phyloP scores from a whole-genome alignment of 2,329 filamentous ascomycete genomes.

The Hypoxylon sp. region DNA sequence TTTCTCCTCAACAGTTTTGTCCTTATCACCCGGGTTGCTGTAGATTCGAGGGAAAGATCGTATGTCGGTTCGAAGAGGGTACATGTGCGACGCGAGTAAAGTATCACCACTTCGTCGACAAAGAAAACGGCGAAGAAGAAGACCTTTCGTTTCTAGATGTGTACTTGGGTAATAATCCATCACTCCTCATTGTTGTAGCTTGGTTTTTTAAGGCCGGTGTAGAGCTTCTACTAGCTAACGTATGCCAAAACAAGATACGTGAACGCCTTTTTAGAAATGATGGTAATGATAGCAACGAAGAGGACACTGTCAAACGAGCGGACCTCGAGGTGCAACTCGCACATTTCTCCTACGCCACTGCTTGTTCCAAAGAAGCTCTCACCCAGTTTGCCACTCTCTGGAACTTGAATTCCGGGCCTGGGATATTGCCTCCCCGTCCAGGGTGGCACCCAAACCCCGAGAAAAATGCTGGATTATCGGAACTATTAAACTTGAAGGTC shows the following conservation, averaged over 20 bases:
- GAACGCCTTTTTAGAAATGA: background rate
- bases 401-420: slow-evolving; percentile 21
- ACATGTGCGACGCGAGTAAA: slow-evolving; percentile 19
- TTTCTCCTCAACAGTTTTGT: slow-evolving; percentile 18
- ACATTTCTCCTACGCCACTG: background rate
- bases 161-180: slow-evolving; percentile 10
- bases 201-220: slow-evolving; percentile 42
- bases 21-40: slow-evolving; percentile 42
- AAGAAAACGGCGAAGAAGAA: slow-evolving; percentile 1
- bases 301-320: background rate
- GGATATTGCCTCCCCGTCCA: slow-evolving; percentile 25
- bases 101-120: slow-evolving; percentile 42
- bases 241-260: background rate
- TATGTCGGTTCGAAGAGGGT: slow-evolving; percentile 8
- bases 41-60: slow-evolving; percentile 13
- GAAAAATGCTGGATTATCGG: background rate
- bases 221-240: slow-evolving; percentile 30
- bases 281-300: background rate
- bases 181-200: slow-evolving; percentile 7
- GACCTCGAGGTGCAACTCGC: background rate
- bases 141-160: slow-evolving; percentile 25
- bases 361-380: background rate
- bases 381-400: slow-evolving; percentile 38
- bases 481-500: slow-evolving; percentile 1
- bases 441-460: slow-evolving; percentile 20